These are phyloP conservation scores for Aspergillus alliaceus DNA, from an alignment of 2,329 filamentous ascomycete species.

Conservation along the genomic window DNA sequence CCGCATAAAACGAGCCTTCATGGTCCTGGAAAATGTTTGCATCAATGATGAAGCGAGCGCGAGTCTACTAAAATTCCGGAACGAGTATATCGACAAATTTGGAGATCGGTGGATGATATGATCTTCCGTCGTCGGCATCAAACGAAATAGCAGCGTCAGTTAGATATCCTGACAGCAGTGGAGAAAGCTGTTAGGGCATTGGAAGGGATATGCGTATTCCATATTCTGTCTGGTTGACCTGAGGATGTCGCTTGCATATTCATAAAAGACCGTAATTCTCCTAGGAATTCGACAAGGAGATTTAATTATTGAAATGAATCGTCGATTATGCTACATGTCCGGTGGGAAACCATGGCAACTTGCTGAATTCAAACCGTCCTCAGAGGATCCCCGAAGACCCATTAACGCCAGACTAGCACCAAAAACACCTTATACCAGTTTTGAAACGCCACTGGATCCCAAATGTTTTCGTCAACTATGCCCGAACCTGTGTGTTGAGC, in stretches of 20 bases:
- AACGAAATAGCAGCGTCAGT: too few species aligned
- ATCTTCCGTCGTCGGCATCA: not conserved
- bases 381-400: not conserved
- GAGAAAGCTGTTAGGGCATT: not conserved
- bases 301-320: too few species aligned
- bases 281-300: not conserved
- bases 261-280: not conserved
- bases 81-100: conserved; percentile 23
- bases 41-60: conserved; percentile 33
- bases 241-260: not conserved
- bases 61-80: conserved; percentile 33
- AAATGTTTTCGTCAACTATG: not conserved
- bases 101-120: conserved; percentile 22
- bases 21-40: conserved; percentile 34
- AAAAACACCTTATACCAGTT: conserved; percentile 1
- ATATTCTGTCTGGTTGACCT: too few species aligned
- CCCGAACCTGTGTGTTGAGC: not conserved
- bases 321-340: not conserved
- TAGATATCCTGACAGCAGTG: not conserved
- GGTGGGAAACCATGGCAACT: not conserved
- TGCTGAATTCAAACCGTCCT: not conserved
- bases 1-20: conserved; percentile 34
- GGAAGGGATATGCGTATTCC: too few species aligned
- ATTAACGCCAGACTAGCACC: conserved; percentile 6
- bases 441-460: not conserved